Conservation (phyloP, 345 rosid species). For the Gossypium turneri region DNA sequence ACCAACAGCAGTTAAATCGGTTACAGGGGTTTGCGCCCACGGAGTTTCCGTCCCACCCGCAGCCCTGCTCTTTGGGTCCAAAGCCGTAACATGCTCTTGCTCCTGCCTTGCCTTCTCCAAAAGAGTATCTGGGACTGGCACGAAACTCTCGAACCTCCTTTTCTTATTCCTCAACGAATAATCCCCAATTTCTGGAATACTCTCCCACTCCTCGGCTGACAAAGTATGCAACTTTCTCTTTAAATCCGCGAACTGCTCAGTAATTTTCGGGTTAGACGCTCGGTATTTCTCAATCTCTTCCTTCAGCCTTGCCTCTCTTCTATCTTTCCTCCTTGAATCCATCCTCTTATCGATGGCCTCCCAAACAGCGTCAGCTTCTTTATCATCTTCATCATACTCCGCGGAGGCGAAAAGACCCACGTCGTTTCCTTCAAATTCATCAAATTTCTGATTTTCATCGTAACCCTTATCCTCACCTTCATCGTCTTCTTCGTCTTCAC, state of each 20-base stretch:
- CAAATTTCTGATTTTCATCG: slow-evolving; percentile 94
- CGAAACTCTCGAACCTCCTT: slow-evolving; percentile 88
- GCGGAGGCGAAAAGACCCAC: slow-evolving; percentile 89
- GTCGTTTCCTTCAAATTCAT: slow-evolving; percentile 94
- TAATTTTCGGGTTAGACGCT: slow-evolving; percentile 86
- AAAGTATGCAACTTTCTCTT: slow-evolving; percentile 71
- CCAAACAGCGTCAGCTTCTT: slow-evolving; percentile 95
- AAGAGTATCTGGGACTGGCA: slow-evolving; percentile 82
- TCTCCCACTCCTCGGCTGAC: slow-evolving; percentile 81
- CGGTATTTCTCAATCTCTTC: slow-evolving; percentile 87
- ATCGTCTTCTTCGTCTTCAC: slow-evolving; percentile 77
- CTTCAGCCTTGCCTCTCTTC: slow-evolving; percentile 82
- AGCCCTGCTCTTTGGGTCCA: slow-evolving; percentile 82
- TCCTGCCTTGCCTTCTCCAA: slow-evolving; percentile 95
- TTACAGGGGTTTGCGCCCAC: slow-evolving; percentile 79
- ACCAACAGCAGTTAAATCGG: slow-evolving; percentile 90
- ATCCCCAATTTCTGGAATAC: slow-evolving; percentile 89
- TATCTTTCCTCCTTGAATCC: slow-evolving; percentile 86
- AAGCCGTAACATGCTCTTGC: slow-evolving; percentile 86
- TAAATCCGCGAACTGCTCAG: slow-evolving; percentile 91
- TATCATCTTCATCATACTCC: slow-evolving; percentile 91
- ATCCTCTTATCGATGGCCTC: slow-evolving; percentile 80
- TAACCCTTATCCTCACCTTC: slow-evolving; percentile 86
- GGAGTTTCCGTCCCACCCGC: slow-evolving; percentile 89
- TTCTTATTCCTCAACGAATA: slow-evolving; percentile 81